Evolutionary conservation across 495 filamentous ascomycete species (phyloP).

Genomic region (Penicillium coprophilum): DNA sequence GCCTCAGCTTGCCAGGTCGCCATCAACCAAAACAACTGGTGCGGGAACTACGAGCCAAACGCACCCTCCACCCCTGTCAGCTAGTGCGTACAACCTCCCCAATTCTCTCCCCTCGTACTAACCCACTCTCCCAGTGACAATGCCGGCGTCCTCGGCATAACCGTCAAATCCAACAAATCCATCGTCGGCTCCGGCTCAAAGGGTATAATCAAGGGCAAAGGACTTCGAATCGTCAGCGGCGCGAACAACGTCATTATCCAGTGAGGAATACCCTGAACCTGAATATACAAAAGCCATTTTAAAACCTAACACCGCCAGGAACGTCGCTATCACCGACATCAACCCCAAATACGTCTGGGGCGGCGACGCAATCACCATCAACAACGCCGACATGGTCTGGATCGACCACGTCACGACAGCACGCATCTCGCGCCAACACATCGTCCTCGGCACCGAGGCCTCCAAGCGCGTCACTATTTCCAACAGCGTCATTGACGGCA

Average conservation of each 20-base stretch:
- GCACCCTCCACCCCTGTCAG: constrained; percentile 38
- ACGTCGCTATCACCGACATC: constrained; percentile 49
- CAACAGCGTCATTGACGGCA: constrained; percentile 48
- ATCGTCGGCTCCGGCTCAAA: constrained; percentile 38
- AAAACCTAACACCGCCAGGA: no score
- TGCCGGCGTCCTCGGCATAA: constrained; percentile 45
- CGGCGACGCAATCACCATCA: constrained; percentile 48
- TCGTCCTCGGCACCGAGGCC: constrained; percentile 41
- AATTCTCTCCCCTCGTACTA: not conserved
- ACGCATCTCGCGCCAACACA: constrained; percentile 47
- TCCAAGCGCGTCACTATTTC: constrained; percentile 47
- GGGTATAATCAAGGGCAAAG: constrained; percentile 47
- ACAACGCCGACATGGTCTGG: constrained; percentile 45
- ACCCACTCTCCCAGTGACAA: constrained; percentile 30
- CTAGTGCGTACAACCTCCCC: constrained; percentile 28
- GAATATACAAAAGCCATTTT: no score
- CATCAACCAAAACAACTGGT: constrained; percentile 54
- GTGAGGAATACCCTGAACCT: constrained; percentile 21
- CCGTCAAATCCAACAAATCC: constrained; percentile 47
- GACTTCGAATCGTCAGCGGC: constrained; percentile 46
- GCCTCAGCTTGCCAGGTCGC: constrained; percentile 48
- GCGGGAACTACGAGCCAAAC: constrained; percentile 39
- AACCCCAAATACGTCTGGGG: constrained; percentile 53
- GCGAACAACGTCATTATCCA: constrained; percentile 50
- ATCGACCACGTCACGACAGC: constrained; percentile 51